Percentiles rank a stretch among this genome's conserved stretches.
These are phyloP conservation scores for Myrica gale DNA, from an alignment of 306 rosid species.

Conservation along the genomic window DNA sequence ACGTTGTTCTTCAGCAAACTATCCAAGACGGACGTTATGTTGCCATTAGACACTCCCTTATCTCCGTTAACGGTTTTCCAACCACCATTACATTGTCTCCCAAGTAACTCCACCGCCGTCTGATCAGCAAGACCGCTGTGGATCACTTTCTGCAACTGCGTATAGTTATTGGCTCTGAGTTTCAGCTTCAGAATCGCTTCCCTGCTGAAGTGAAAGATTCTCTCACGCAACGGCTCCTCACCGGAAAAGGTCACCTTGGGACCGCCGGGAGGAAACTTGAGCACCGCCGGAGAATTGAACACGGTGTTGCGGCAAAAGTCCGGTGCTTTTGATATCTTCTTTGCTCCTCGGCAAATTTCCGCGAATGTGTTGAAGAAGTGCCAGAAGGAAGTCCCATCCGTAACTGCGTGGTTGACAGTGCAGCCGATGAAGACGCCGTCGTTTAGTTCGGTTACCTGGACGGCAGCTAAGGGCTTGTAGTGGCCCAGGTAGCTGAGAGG, in stretches of 20 bases:
- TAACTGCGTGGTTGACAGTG: slow-evolving; percentile 67
- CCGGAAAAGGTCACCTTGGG: slow-evolving; percentile 56
- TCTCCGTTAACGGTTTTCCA: slow-evolving; percentile 35
- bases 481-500: slow-evolving; percentile 71
- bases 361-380: slow-evolving; percentile 91
- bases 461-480: slow-evolving; percentile 55
- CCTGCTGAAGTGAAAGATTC: slow-evolving; percentile 63
- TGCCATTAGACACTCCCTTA: slow-evolving; percentile 32
- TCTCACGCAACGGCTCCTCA: slow-evolving; percentile 53
- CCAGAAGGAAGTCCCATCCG: slow-evolving; percentile 89
- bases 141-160: background rate
- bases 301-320: slow-evolving; percentile 54
- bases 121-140: slow-evolving; percentile 35
- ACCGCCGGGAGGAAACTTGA: slow-evolving; percentile 56
- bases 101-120: slow-evolving; percentile 29
- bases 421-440: slow-evolving; percentile 71
- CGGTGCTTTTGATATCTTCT: slow-evolving; percentile 46
- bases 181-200: slow-evolving; percentile 49
- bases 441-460: slow-evolving; percentile 75
- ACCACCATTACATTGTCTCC: slow-evolving; percentile 46
- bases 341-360: slow-evolving; percentile 44
- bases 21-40: background rate
- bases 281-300: slow-evolving; percentile 62
- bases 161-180: slow-evolving; percentile 29
- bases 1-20: background rate